These are phyloP conservation scores for Pythium phragmitis DNA, from an alignment of 352 stramenopile genomes.

Conservation along the genomic window DNA sequence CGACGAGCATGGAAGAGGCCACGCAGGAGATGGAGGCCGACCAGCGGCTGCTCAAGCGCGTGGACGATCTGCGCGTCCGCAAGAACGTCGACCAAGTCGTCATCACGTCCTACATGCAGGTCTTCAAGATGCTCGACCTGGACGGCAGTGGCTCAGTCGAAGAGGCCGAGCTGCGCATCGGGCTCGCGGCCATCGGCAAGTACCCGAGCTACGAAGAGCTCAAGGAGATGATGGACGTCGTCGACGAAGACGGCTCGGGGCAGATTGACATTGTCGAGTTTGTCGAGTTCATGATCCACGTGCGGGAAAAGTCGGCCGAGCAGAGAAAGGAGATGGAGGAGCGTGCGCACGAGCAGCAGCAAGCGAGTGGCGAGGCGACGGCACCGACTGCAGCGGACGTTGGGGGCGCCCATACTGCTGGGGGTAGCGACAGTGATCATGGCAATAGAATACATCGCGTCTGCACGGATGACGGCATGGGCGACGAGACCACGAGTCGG, in stretches of 20 bases:
- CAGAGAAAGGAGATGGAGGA: slow-evolving; percentile 28
- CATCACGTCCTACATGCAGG: slow-evolving; percentile 75
- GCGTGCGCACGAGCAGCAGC: background rate
- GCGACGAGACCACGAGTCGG: slow-evolving; percentile 9
- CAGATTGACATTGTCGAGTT: slow-evolving; percentile 89
- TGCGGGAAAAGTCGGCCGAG: slow-evolving; percentile 64
- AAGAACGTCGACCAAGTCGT: slow-evolving; percentile 48
- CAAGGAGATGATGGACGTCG: slow-evolving; percentile 83
- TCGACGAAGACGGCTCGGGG: slow-evolving; percentile 82
- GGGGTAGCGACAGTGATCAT: background rate
- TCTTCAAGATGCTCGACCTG: slow-evolving; percentile 82
- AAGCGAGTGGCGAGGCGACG: slow-evolving; percentile 6
- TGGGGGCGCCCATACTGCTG: background rate
- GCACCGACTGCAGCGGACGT: background rate
- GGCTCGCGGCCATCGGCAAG: slow-evolving; percentile 79
- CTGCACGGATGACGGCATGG: slow-evolving; percentile 14
- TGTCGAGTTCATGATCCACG: slow-evolving; percentile 85
- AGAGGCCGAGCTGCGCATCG: slow-evolving; percentile 80
- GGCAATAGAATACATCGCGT: slow-evolving; percentile 25
- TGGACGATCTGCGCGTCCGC: slow-evolving; percentile 57
- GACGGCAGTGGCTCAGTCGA: slow-evolving; percentile 83
- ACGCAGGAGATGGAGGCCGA: slow-evolving; percentile 84
- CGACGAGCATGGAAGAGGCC: slow-evolving; percentile 89
- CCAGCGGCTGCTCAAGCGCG: slow-evolving; percentile 59
- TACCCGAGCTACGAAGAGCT: slow-evolving; percentile 78